Evolutionary conservation across 2,329 filamentous ascomycete genomes (phyloP).

Genomic region (Fusarium penzigii): DNA sequence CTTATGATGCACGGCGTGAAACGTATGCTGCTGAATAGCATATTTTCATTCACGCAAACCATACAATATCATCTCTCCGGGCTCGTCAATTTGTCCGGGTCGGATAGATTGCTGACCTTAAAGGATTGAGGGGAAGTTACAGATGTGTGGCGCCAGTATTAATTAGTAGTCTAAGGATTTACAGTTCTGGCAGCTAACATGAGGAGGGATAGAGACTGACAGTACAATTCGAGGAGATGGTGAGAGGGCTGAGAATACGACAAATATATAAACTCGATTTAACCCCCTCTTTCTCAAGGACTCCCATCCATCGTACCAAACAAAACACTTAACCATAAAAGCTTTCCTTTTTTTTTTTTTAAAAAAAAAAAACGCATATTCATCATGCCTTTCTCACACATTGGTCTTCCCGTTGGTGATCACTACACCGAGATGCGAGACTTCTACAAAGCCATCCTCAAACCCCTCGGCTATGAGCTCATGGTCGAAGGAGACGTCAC

Average conservation of each 20-base stretch:
- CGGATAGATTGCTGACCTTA: slow-evolving; percentile 1
- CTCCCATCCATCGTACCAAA: background rate
- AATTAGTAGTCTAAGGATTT: no score
- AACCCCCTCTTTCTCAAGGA: background rate
- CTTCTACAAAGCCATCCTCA: slow-evolving; percentile 30
- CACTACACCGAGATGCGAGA: slow-evolving; percentile 29
- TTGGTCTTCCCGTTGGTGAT: slow-evolving; percentile 25
- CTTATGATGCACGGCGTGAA: no score
- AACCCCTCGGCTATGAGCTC: slow-evolving; percentile 27
- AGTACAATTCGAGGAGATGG: no score
- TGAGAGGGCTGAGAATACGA: background rate
- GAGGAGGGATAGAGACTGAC: no score
- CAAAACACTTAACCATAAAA: background rate
- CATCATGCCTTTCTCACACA: slow-evolving; percentile 24
- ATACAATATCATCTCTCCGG: background rate
- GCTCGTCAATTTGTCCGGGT: background rate
- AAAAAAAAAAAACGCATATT: background rate
- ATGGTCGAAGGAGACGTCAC: slow-evolving; percentile 12
- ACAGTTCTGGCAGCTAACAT: no score
- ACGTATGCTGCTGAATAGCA: no score
- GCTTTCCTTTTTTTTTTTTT: no score
- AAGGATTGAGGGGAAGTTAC: no score
- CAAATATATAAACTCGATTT: background rate
- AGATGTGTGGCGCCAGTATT: no score
- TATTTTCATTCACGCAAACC: no score